These are phyloP conservation scores for Phialophora expanda DNA, from an alignment of 2,329 filamentous ascomycete species.

Conservation along the genomic window DNA sequence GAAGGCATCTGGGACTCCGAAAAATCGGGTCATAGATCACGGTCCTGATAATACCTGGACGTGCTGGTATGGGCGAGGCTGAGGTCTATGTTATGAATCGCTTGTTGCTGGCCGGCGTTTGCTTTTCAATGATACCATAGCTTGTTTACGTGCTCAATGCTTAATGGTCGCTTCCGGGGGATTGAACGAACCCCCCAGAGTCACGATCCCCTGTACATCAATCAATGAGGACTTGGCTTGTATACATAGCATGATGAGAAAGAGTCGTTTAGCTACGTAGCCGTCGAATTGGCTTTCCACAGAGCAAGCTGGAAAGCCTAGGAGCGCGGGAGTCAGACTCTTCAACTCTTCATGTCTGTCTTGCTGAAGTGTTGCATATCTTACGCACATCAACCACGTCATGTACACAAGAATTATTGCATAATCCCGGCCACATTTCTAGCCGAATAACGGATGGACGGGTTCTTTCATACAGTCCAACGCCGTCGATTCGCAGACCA, in stretches of 20 bases:
- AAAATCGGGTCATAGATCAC: background rate
- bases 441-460: too few species aligned
- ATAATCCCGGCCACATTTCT: too few species aligned
- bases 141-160: background rate
- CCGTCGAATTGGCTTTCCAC: too few species aligned
- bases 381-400: too few species aligned
- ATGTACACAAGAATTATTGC: too few species aligned
- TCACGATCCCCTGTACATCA: background rate
- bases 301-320: too few species aligned
- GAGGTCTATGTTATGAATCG: slow-evolving; percentile 3
- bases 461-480: too few species aligned
- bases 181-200: background rate
- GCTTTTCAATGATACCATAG: slow-evolving; percentile 9
- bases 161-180: background rate
- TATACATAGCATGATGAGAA: background rate
- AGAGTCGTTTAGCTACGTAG: background rate
- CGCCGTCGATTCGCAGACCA: too few species aligned
- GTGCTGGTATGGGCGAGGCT: background rate
- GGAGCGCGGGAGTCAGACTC: too few species aligned
- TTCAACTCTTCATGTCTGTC: too few species aligned
- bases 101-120: slow-evolving; percentile 2
- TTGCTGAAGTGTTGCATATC: too few species aligned
- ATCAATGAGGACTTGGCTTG: background rate
- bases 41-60: slow-evolving; percentile 1
- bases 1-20: background rate